phyloP scores from a whole-genome alignment of 2,329 filamentous ascomycete species.

The Arthroderma sp. region DNA sequence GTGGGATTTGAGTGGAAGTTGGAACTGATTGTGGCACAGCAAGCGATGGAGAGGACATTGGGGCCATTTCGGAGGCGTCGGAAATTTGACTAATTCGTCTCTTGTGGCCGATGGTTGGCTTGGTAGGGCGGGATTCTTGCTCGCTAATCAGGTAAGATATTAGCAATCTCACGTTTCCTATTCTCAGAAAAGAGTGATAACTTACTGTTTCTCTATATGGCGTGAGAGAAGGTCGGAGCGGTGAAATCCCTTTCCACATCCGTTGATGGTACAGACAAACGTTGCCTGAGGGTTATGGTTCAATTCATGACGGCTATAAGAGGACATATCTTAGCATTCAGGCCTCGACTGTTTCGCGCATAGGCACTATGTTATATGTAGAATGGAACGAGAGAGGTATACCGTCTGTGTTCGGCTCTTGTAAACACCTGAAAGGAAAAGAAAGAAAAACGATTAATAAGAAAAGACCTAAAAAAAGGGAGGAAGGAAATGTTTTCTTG shows the following conservation, averaged over 20 bases:
- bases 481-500: constrained; percentile 5
- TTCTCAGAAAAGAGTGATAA: not conserved
- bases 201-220: constrained; percentile 41
- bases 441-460: constrained; percentile 2
- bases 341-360: not conserved
- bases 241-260: constrained; percentile 39
- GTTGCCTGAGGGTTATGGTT: constrained; percentile 40
- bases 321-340: not conserved
- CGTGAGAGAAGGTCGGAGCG: constrained; percentile 37
- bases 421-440: constrained; percentile 34
- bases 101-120: constrained; percentile 6
- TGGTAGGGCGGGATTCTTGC: constrained; percentile 3
- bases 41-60: not conserved
- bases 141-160: not conserved
- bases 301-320: constrained; percentile 36
- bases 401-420: constrained; percentile 38
- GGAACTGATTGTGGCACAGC: not conserved
- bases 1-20: not conserved
- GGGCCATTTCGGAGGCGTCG: constrained; percentile 1
- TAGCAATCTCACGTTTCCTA: not conserved
- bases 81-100: constrained; percentile 11
- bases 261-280: constrained; percentile 33
- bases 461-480: not conserved
- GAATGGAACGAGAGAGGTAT: constrained; percentile 7
- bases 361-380: not conserved